A percentile compares a stretch with the other conserved stretches of the same genome.
Conservation (phyloP, 108 stramenopile species). For the Aurantiochytrium sp. region DNA sequence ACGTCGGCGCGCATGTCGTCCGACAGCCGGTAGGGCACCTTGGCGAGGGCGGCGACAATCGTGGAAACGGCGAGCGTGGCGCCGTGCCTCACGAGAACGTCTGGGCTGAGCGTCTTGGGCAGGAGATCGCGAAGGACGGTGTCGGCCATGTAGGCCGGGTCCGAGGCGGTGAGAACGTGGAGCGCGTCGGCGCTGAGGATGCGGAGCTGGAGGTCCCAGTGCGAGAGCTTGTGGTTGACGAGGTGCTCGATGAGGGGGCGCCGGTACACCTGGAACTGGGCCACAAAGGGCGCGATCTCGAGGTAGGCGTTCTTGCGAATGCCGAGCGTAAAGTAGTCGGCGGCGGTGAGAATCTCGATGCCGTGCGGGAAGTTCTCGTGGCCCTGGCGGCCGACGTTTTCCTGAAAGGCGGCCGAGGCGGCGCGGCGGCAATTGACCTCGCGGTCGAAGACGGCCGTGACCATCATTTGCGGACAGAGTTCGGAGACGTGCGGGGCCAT, state of each 20-base stretch:
- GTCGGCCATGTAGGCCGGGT: constrained; percentile 55
- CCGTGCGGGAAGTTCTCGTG: constrained; percentile 83
- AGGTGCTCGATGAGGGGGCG: constrained; percentile 71
- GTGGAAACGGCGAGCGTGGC: constrained; percentile 77
- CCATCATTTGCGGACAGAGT: constrained; percentile 70
- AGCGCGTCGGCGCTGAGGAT: constrained; percentile 69
- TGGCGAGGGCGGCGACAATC: constrained; percentile 66
- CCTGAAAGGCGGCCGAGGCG: constrained; percentile 95
- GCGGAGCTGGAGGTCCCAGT: constrained; percentile 86
- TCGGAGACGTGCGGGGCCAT: constrained; percentile 65
- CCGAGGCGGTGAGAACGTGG: constrained; percentile 55
- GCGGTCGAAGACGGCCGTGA: constrained; percentile 87
- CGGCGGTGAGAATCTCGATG: constrained; percentile 83
- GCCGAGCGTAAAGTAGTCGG: constrained; percentile 93
- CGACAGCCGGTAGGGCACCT: background rate
- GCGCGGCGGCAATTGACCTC: constrained; percentile 96
- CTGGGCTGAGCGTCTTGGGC: constrained; percentile 59
- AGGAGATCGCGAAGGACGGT: constrained; percentile 69
- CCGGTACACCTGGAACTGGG: constrained; percentile 75
- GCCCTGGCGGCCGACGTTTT: constrained; percentile 61
- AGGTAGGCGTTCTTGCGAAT: constrained; percentile 78
- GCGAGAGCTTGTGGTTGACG: constrained; percentile 66
- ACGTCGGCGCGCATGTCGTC: constrained; percentile 42
- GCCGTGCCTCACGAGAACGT: constrained; percentile 74
- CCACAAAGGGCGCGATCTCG: constrained; percentile 64